phyloP scores from a whole-genome alignment of 2,329 filamentous ascomycete species.

The Cryphonectria japonica region DNA sequence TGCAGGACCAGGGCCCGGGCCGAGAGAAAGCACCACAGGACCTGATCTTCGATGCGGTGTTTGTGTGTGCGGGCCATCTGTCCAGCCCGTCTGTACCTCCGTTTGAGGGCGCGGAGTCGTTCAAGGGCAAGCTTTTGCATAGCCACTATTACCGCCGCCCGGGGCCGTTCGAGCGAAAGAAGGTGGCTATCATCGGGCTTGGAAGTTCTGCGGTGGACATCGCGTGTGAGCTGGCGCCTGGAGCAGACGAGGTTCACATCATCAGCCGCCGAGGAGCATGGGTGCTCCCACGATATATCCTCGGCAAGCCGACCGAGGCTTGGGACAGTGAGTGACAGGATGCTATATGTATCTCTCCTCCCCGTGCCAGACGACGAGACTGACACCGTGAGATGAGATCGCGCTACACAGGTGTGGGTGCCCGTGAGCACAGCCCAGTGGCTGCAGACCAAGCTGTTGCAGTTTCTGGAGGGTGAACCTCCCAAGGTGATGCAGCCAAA shows the following conservation, averaged over 20 bases:
- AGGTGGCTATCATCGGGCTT: slow-evolving; percentile 42
- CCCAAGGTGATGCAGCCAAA: slow-evolving; percentile 39
- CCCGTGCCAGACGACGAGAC: not conserved
- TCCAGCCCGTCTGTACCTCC: slow-evolving; percentile 39
- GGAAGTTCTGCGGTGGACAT: slow-evolving; percentile 46
- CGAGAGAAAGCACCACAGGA: slow-evolving; percentile 32
- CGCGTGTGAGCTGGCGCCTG: slow-evolving; percentile 41
- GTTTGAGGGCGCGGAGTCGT: slow-evolving; percentile 38
- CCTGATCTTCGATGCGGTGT: slow-evolving; percentile 38
- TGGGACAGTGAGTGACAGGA: slow-evolving; percentile 39
- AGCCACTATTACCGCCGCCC: slow-evolving; percentile 44
- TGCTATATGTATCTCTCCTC: not conserved
- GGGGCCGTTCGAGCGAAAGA: slow-evolving; percentile 41
- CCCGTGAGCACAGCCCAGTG: slow-evolving; percentile 36
- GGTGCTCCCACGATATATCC: slow-evolving; percentile 43
- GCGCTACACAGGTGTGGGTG: slow-evolving; percentile 37
- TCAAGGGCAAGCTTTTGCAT: slow-evolving; percentile 42
- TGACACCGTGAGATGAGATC: slow-evolving; percentile 32
- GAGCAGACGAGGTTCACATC: slow-evolving; percentile 41
- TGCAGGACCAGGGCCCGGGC: slow-evolving; percentile 29
- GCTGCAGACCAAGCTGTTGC: slow-evolving; percentile 38
- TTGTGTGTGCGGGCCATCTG: slow-evolving; percentile 41
- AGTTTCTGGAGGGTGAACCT: slow-evolving; percentile 38
- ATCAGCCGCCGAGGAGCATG: slow-evolving; percentile 44
- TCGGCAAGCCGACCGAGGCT: slow-evolving; percentile 42